Base-by-base conservation (phyloP, 2,329 filamentous ascomycete genomes). In the Lasiodiplodia sp. region DNA sequence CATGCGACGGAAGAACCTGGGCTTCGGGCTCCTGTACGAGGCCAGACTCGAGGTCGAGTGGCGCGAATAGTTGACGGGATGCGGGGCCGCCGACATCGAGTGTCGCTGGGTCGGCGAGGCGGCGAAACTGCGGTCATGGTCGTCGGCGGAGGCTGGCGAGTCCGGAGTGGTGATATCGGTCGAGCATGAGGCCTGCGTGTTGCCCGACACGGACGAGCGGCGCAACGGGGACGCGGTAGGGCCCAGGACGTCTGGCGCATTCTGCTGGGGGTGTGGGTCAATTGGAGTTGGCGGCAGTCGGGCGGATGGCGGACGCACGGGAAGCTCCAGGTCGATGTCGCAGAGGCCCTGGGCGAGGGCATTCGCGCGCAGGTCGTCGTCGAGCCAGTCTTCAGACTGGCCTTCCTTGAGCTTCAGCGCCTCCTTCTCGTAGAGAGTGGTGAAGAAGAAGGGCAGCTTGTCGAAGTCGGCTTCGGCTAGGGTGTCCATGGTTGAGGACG, bases 331-430 rank as follows among this genome's bases (percentile, higher is more conserved):
- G 53, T 64, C 51, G 31, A 28, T 28, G 55, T 38, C 47, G 40
- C 65, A 53, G 49, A 69, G 38, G 62, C 68, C 68, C 11, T 38
- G 34, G 34, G 62, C 53, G 28, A 52, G 52, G 25, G 68, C 68
- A 8, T 25, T 25, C 51, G 31, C 34, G 62, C 55, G 56, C 51
- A 69, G 56, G 55, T 55, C 53, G 8, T 62, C 51, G 62, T 69
- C 62, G 31, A 69, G 62, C 40, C 44, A 47, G 47, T 69, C 68
- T 25, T 69, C 68, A 18, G 62, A 60, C 60, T 69, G 68, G 68
- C 68, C 68, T 53, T 66, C 56, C 62, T 66, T 66, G 62, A 69
- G 62, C 68, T 66, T 66, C 11, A 69, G 62, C 18, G 62, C 68
- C 34, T 69, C 68, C 34, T 62, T 58, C 44, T 69, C 62, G 62